Percentiles rank a stretch among this genome's conserved stretches.
These are phyloP conservation scores for Piromyces finnis DNA, from an alignment of 192 early-diverging fungal genomes.

Conservation along the genomic window DNA sequence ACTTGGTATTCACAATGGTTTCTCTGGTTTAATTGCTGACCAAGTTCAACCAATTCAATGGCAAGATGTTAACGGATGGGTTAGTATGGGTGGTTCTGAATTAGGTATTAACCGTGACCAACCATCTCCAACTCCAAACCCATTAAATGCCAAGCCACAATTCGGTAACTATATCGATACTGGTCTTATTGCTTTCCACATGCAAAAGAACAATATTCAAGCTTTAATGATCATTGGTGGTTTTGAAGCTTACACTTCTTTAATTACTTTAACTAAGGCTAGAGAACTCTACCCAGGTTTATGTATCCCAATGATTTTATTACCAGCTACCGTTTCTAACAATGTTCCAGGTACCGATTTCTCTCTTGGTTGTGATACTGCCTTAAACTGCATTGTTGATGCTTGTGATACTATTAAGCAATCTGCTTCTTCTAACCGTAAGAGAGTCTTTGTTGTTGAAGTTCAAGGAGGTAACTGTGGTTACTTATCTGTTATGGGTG, in stretches of 20 bases:
- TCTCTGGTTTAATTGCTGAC: slow-evolving; percentile 69
- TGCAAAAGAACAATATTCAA: slow-evolving; percentile 81
- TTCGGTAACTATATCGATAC: slow-evolving; percentile 31
- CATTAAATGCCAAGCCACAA: background rate
- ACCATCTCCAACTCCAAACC: slow-evolving; percentile 38
- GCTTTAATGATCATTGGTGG: slow-evolving; percentile 89
- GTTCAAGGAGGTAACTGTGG: slow-evolving; percentile 91
- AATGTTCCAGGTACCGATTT: slow-evolving; percentile 95
- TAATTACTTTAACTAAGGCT: slow-evolving; percentile 48
- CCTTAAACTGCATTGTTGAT: slow-evolving; percentile 80
- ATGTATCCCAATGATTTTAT: slow-evolving; percentile 77
- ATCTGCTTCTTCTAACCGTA: slow-evolving; percentile 72
- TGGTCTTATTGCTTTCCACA: slow-evolving; percentile 77
- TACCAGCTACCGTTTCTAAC: slow-evolving; percentile 93
- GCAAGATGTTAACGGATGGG: slow-evolving; percentile 80
- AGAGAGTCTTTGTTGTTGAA: slow-evolving; percentile 91
- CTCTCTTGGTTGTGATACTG: slow-evolving; percentile 87
- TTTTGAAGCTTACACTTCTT: slow-evolving; percentile 79
- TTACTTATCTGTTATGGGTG: slow-evolving; percentile 70
- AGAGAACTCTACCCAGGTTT: slow-evolving; percentile 75
- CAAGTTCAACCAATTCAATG: slow-evolving; percentile 61
- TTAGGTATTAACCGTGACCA: slow-evolving; percentile 89
- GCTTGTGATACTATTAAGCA: slow-evolving; percentile 83
- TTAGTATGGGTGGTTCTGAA: slow-evolving; percentile 75
- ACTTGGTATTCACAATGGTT: slow-evolving; percentile 82